Evolutionary conservation across 1,284 basidiomycete species (phyloP).

Genomic region (Cutaneotrichosporon mucoides): DNA sequence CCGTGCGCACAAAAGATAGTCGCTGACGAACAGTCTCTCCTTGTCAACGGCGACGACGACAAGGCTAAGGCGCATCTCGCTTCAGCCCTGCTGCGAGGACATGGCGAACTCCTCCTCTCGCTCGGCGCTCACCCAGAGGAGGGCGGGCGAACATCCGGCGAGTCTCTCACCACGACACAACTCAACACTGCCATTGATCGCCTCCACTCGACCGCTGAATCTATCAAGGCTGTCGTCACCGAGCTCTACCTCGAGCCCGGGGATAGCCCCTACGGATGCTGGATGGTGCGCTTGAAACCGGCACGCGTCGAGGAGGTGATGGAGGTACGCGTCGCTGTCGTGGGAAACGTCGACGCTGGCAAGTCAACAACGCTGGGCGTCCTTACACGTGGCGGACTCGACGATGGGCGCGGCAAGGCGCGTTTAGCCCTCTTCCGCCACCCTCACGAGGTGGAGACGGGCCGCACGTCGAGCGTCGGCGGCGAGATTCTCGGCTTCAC

Average conservation of each 20-base stretch:
- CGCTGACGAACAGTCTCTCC: constrained; percentile 28
- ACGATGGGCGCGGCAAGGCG: constrained; percentile 91
- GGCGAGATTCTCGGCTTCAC: constrained; percentile 93
- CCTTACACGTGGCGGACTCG: constrained; percentile 66
- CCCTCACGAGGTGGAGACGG: constrained; percentile 96
- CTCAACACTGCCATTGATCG: constrained; percentile 29
- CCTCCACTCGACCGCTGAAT: constrained; percentile 23
- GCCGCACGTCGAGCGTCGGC: constrained; percentile 88
- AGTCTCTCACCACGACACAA: constrained; percentile 17
- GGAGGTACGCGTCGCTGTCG: constrained; percentile 90
- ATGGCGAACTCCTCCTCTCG: constrained; percentile 42
- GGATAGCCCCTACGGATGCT: constrained; percentile 30
- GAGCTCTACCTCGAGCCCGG: constrained; percentile 36
- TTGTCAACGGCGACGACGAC: constrained; percentile 28
- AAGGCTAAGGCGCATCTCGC: constrained; percentile 36
- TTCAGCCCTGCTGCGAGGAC: constrained; percentile 32
- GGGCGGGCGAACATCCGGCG: constrained; percentile 3
- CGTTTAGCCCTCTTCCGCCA: constrained; percentile 91
- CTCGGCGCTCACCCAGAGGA: constrained; percentile 38
- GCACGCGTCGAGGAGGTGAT: constrained; percentile 51
- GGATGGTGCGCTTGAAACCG: constrained; percentile 43
- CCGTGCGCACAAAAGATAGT: constrained; percentile 6
- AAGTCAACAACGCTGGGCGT: constrained; percentile 87
- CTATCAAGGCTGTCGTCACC: constrained; percentile 36
- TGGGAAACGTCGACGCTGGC: constrained; percentile 81